Percentiles rank a stretch among this genome's conserved stretches.
Conservation (phyloP, 2,329 filamentous ascomycete genomes). For the Colletotrichum scovillei region DNA sequence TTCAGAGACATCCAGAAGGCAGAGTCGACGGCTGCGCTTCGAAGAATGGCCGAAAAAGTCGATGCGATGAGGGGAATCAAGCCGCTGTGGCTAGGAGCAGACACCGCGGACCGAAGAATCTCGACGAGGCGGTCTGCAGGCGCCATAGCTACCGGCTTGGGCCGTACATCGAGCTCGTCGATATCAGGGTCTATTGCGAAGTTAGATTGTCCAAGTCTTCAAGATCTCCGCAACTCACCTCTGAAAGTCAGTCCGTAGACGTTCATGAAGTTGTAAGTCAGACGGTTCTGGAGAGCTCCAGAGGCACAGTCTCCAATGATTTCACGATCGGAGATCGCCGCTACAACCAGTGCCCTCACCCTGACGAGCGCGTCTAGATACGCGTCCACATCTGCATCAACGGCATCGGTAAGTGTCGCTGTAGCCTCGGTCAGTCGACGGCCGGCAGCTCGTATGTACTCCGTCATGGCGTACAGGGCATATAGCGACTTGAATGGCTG, state of each 20-base stretch:
- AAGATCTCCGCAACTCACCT: conserved; percentile 51
- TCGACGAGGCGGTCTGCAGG: conserved; percentile 42
- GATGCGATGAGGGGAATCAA: conserved; percentile 40
- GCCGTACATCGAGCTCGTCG: neutral
- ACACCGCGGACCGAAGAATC: conserved; percentile 41
- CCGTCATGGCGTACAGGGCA: conserved; percentile 73
- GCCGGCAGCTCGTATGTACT: conserved; percentile 63
- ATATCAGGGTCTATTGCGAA: conserved; percentile 38
- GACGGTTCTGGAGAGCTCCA: conserved; percentile 57
- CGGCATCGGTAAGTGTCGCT: conserved; percentile 1
- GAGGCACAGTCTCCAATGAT: conserved; percentile 40
- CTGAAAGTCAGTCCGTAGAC: conserved; percentile 66
- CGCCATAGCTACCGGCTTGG: conserved; percentile 39
- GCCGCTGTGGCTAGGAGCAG: conserved; percentile 14
- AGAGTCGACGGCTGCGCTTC: conserved; percentile 50
- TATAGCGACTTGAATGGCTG: conserved; percentile 82
- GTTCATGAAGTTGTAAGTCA: conserved; percentile 67
- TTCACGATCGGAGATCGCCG: conserved; percentile 43
- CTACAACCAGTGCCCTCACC: conserved; percentile 67
- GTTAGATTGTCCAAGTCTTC: conserved; percentile 36
- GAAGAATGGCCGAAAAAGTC: conserved; percentile 53
- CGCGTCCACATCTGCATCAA: conserved; percentile 39
- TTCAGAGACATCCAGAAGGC: conserved; percentile 53
- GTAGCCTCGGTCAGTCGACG: conserved; percentile 44
- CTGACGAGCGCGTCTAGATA: conserved; percentile 52